Percentiles rank a stretch among this genome's conserved stretches.
Evolutionary conservation across 805 yeast species (phyloP).

Genomic region (Wickerhamiella sorbophila): DNA sequence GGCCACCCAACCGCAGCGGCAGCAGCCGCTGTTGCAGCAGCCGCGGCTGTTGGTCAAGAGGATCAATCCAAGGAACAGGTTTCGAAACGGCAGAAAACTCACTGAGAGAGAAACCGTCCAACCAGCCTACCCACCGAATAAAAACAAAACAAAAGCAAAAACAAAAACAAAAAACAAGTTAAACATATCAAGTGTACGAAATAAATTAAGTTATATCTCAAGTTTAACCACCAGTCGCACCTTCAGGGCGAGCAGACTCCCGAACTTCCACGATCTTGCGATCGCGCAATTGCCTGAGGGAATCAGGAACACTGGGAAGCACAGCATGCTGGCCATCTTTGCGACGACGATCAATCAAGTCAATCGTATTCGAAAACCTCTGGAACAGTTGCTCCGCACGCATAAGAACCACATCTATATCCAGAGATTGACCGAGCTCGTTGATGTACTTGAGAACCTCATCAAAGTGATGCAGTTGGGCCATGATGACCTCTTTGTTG

Average conservation of each 20-base stretch:
- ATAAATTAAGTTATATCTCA: too few species aligned
- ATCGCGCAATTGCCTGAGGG: constrained; percentile 46
- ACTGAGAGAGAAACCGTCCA: too few species aligned
- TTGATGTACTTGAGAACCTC: constrained; percentile 88
- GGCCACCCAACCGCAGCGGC: background rate
- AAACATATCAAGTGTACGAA: background rate
- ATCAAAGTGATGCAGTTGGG: constrained; percentile 66
- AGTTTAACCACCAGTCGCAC: constrained; percentile 25
- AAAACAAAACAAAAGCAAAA: too few species aligned
- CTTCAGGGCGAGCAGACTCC: constrained; percentile 33
- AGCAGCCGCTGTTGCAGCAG: background rate
- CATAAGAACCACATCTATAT: constrained; percentile 62
- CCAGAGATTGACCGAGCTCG: constrained; percentile 65
- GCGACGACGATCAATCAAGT: constrained; percentile 44
- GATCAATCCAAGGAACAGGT: background rate
- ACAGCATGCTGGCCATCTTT: background rate
- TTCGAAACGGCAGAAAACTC: background rate
- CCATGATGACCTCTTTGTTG: constrained; percentile 62
- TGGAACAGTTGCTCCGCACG: constrained; percentile 73
- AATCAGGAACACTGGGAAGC: constrained; percentile 24
- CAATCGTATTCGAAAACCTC: constrained; percentile 66
- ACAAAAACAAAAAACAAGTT: background rate
- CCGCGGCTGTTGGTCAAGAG: background rate
- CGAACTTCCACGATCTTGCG: constrained; percentile 48
- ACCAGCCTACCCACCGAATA: too few species aligned